These are phyloP conservation scores for Chimonanthus praecox DNA, from an alignment of 164 flowering plant genomes.

Conservation along the genomic window DNA sequence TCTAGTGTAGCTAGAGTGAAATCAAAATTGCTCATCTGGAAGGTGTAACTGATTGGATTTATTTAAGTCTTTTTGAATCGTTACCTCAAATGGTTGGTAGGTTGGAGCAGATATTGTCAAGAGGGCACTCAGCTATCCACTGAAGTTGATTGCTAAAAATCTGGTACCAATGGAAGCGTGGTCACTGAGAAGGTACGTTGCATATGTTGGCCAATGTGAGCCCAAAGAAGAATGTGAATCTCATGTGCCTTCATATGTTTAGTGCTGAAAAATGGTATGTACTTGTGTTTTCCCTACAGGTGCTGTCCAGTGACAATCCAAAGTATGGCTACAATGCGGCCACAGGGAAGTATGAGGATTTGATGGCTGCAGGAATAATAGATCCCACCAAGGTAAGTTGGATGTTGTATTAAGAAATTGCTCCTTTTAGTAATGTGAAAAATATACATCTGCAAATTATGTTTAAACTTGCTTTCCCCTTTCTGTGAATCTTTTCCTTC, in stretches of 20 bases:
- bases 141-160: conserved; percentile 92
- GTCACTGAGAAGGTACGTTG: conserved; percentile 81
- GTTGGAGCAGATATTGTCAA: conserved; percentile 96
- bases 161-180: conserved; percentile 97
- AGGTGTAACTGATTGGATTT: no score
- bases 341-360: conserved; percentile 76
- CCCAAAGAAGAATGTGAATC: neutral
- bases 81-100: conserved; percentile 24
- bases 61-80: neutral
- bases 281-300: conserved; percentile 28
- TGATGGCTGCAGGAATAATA: conserved; percentile 93
- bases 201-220: neutral
- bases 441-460: neutral
- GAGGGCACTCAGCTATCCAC: conserved; percentile 84
- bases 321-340: conserved; percentile 89
- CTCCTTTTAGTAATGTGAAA: neutral
- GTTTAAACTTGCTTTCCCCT: no score
- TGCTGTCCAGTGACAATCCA: conserved; percentile 58
- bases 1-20: no score
- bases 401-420: neutral
- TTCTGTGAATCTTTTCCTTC: no score
- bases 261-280: neutral
- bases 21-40: no score
- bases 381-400: conserved; percentile 83
- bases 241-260: neutral